phyloP scores from a whole-genome alignment of 2,329 filamentous ascomycete genomes.

The Parascedosporium putredinis region DNA sequence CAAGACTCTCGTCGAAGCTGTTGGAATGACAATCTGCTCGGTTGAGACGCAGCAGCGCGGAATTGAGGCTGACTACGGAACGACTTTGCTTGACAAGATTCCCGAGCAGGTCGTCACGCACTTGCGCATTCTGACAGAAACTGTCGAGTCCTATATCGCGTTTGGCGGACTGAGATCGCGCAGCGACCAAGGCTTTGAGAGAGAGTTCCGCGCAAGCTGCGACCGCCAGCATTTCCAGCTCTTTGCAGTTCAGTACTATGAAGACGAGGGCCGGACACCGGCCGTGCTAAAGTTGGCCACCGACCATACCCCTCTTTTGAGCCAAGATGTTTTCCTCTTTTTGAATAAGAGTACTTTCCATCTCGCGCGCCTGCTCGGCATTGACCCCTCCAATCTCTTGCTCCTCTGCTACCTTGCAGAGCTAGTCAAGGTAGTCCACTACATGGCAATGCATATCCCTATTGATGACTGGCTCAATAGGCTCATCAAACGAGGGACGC shows the following conservation, averaged over 20 bases:
- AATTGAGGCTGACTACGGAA: conserved; percentile 59
- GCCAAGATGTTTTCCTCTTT: conserved; percentile 67
- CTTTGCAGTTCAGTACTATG: conserved; percentile 52
- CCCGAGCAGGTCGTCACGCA: conserved; percentile 78
- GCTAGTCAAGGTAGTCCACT: conserved; percentile 68
- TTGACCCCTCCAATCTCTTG: conserved; percentile 70
- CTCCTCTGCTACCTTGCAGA: conserved; percentile 85
- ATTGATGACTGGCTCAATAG: conserved; percentile 36
- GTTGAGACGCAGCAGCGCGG: conserved; percentile 90
- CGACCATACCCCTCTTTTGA: conserved; percentile 47
- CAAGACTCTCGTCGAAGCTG: conserved; percentile 52
- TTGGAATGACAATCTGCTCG: conserved; percentile 78
- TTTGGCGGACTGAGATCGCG: conserved; percentile 58
- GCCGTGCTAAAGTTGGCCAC: conserved; percentile 27
- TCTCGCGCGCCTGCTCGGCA: conserved; percentile 53
- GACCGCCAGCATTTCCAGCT: conserved; percentile 66
- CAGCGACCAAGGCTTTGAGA: conserved; percentile 49
- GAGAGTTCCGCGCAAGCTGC: conserved; percentile 58
- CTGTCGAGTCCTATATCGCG: conserved; percentile 72
- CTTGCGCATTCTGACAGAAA: conserved; percentile 80
- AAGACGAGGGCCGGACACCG: conserved; percentile 12
- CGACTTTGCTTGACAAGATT: conserved; percentile 72
- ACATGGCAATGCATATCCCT: conserved; percentile 45
- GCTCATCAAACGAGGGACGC: conserved; percentile 29
- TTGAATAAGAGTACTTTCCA: conserved; percentile 69